phyloP scores from a whole-genome alignment of 2,329 filamentous ascomycete genomes.

The Anisogramma anomala region DNA sequence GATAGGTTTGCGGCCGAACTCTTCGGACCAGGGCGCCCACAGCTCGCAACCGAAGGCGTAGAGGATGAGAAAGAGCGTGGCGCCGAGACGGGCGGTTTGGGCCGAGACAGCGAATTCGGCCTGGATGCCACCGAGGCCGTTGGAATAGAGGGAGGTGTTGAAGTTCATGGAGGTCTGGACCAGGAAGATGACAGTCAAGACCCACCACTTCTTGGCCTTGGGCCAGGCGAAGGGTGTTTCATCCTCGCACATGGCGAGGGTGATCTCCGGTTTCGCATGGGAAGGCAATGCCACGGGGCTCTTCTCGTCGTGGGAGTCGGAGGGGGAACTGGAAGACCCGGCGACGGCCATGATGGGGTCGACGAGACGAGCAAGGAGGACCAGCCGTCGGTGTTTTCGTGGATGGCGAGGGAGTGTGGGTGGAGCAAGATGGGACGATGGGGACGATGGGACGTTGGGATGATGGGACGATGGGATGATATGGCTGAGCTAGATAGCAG shows the following conservation, averaged over 20 bases:
- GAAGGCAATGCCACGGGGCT: neutral
- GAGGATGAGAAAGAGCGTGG: constrained; percentile 64
- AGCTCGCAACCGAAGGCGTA: constrained; percentile 83
- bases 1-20: constrained; percentile 65
- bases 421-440: too few relatives aligned
- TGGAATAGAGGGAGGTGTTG: constrained; percentile 64
- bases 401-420: too few relatives aligned
- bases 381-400: too few relatives aligned
- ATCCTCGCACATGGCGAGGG: constrained; percentile 50
- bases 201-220: constrained; percentile 56
- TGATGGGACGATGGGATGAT: too few relatives aligned
- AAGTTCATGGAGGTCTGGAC: constrained; percentile 71
- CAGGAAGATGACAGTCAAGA: constrained; percentile 60
- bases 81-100: constrained; percentile 60
- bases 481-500: too few relatives aligned
- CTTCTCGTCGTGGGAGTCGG: constrained; percentile 8
- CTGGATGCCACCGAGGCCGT: constrained; percentile 52
- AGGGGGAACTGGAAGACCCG: neutral
- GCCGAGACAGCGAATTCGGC: constrained; percentile 56
- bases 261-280: constrained; percentile 26
- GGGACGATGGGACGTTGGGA: too few relatives aligned
- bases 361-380: too few relatives aligned
- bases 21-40: constrained; percentile 82
- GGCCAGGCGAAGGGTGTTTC: constrained; percentile 54
- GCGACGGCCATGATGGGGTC: neutral